These are phyloP conservation scores for Aspergillus amoenus DNA, from an alignment of 2,329 filamentous ascomycete species.

Conservation along the genomic window DNA sequence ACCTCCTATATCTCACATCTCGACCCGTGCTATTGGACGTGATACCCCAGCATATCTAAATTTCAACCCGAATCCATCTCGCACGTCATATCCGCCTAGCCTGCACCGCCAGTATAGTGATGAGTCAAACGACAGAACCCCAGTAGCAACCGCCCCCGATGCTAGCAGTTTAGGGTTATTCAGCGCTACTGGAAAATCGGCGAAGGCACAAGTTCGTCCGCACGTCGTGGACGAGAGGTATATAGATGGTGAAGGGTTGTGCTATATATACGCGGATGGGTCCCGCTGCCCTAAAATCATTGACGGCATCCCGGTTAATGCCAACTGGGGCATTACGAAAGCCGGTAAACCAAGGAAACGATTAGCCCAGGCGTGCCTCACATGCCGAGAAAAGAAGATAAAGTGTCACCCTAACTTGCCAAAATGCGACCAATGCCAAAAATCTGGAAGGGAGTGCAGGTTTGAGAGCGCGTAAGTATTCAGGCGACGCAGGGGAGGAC, in stretches of 20 bases:
- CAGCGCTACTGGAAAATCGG: constrained; percentile 8
- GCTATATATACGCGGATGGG: constrained; percentile 84
- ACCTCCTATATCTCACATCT: constrained; percentile 33
- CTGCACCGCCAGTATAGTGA: constrained; percentile 19
- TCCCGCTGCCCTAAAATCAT: constrained; percentile 79
- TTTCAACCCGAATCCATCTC: constrained; percentile 21
- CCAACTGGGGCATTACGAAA: constrained; percentile 91
- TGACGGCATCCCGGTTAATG: constrained; percentile 83
- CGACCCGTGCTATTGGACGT: constrained; percentile 22
- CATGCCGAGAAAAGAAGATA: constrained; percentile 95
- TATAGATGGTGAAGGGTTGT: constrained; percentile 73
- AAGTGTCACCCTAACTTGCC: constrained; percentile 89
- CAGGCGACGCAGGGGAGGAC: neutral
- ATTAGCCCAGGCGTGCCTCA: constrained; percentile 87
- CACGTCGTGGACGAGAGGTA: constrained; percentile 43
- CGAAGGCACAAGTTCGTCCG: constrained; percentile 23
- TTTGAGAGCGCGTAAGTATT: constrained; percentile 78
- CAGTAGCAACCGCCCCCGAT: constrained; percentile 9
- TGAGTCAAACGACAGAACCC: constrained; percentile 16
- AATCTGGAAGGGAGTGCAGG: constrained; percentile 81
- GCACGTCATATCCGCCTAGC: constrained; percentile 20
- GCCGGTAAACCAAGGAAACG: constrained; percentile 90
- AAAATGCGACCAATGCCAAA: constrained; percentile 88
- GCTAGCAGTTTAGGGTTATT: constrained; percentile 1
- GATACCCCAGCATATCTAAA: constrained; percentile 20